These are phyloP conservation scores for Schwanniomyces pseudopolymorphus DNA, from an alignment of 805 yeast species.

Conservation along the genomic window DNA sequence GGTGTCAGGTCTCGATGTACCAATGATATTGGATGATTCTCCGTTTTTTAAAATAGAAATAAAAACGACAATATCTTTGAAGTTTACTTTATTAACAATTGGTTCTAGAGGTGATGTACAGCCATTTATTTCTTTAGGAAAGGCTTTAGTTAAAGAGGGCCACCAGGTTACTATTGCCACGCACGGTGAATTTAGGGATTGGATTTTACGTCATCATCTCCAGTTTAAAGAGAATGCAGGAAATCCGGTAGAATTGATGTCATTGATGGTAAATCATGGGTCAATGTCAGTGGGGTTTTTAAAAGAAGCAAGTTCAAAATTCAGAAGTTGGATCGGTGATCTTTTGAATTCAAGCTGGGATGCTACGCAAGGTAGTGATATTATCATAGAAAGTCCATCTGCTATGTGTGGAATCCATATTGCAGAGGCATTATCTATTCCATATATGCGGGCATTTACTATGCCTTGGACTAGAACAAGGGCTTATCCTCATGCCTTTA, in stretches of 20 bases:
- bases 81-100: constrained; percentile 75
- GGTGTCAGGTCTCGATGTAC: constrained; percentile 63
- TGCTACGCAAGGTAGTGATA: constrained; percentile 81
- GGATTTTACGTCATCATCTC: constrained; percentile 69
- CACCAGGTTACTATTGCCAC: constrained; percentile 84
- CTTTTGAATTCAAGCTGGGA: constrained; percentile 74
- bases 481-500: constrained; percentile 95
- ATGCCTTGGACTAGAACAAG: constrained; percentile 98
- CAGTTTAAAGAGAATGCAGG: constrained; percentile 81
- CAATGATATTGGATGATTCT: constrained; percentile 66
- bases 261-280: constrained; percentile 89
- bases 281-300: constrained; percentile 79
- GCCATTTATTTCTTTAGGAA: constrained; percentile 89
- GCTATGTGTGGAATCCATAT: constrained; percentile 95
- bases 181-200: constrained; percentile 74
- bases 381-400: constrained; percentile 91
- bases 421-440: constrained; percentile 87
- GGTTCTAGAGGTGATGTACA: constrained; percentile 98
- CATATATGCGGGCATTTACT: constrained; percentile 92
- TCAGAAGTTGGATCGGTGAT: constrained; percentile 80
- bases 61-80: constrained; percentile 53
- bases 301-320: constrained; percentile 77
- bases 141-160: constrained; percentile 76
- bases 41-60: constrained; percentile 52
- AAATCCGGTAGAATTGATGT: constrained; percentile 88